A percentile compares a stretch with the other conserved stretches of the same genome.
phyloP scores from a whole-genome alignment of 2,329 filamentous ascomycete genomes.

The Mycosphaerella sp. region DNA sequence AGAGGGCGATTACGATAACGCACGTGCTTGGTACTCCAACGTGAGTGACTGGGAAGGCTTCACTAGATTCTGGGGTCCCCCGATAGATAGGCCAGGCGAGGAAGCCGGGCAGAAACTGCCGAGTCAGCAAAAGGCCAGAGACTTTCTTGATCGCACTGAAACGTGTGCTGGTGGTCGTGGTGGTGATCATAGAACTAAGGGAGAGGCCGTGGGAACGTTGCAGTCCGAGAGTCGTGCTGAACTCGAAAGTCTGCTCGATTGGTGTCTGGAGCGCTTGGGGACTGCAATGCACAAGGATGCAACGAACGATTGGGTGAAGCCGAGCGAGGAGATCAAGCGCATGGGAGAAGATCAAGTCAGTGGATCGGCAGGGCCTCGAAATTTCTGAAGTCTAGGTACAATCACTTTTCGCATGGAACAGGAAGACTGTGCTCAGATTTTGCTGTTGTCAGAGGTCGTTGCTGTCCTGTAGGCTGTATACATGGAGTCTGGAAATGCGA shows the following conservation, averaged over 20 bases:
- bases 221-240: conserved; percentile 37
- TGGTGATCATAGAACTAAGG: conserved; percentile 22
- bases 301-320: conserved; percentile 40
- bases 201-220: conserved; percentile 30
- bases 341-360: conserved; percentile 41
- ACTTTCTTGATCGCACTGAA: conserved; percentile 14
- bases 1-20: conserved; percentile 48
- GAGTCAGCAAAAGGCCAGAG: conserved; percentile 8
- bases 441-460: too few relatives aligned
- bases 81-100: conserved; percentile 23
- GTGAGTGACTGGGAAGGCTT: conserved; percentile 37
- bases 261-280: conserved; percentile 44
- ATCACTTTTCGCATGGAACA: neutral
- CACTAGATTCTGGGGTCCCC: conserved; percentile 33
- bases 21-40: conserved; percentile 45
- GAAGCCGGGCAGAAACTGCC: conserved; percentile 32
- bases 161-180: conserved; percentile 21
- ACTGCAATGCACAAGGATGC: conserved; percentile 40
- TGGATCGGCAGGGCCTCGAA: conserved; percentile 41
- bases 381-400: conserved; percentile 37
- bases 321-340: conserved; percentile 37
- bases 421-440: too few relatives aligned
- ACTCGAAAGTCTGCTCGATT: conserved; percentile 39
- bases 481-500: too few relatives aligned
- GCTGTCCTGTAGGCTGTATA: too few relatives aligned